These are phyloP conservation scores for Alternaria postmessia DNA, from an alignment of 2,329 filamentous ascomycete species.

Conservation along the genomic window DNA sequence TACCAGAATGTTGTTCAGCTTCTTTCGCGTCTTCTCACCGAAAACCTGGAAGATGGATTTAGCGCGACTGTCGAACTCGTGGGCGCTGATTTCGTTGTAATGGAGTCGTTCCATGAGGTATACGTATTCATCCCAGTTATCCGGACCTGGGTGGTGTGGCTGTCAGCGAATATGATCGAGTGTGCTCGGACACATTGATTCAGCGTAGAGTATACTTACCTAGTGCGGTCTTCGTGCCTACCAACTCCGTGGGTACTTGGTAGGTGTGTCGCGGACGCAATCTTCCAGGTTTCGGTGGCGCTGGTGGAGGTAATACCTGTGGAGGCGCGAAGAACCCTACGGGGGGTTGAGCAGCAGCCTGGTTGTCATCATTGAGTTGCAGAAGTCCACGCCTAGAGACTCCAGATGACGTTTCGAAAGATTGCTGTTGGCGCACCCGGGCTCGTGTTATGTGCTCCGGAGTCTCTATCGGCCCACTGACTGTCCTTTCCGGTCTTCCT, in stretches of 20 bases:
- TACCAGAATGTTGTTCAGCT: slow-evolving; percentile 14
- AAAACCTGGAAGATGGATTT: slow-evolving; percentile 15
- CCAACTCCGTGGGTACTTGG: slow-evolving; percentile 15
- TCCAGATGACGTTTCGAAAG: neutral
- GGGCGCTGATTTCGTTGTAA: slow-evolving; percentile 6
- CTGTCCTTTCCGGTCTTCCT: neutral
- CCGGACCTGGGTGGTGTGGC: neutral
- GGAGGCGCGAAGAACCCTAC: neutral
- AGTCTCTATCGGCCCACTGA: neutral
- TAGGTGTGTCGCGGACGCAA: slow-evolving; percentile 13
- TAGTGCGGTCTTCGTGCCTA: slow-evolving; percentile 18
- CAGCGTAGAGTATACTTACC: neutral
- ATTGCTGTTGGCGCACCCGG: neutral
- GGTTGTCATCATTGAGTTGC: neutral
- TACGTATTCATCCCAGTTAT: slow-evolving; percentile 28
- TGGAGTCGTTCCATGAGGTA: slow-evolving; percentile 17
- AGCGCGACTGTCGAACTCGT: slow-evolving; percentile 9
- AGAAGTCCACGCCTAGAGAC: neutral
- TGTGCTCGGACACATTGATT: no score
- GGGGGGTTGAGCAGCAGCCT: neutral
- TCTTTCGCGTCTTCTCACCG: slow-evolving; percentile 5
- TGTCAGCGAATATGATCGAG: neutral
- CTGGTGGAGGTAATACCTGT: neutral
- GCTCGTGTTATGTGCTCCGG: neutral
- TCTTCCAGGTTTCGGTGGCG: neutral